Percentiles rank a stretch among this genome's conserved stretches.
Conservation (phyloP, 345 rosid species). For the Populus nigra region DNA sequence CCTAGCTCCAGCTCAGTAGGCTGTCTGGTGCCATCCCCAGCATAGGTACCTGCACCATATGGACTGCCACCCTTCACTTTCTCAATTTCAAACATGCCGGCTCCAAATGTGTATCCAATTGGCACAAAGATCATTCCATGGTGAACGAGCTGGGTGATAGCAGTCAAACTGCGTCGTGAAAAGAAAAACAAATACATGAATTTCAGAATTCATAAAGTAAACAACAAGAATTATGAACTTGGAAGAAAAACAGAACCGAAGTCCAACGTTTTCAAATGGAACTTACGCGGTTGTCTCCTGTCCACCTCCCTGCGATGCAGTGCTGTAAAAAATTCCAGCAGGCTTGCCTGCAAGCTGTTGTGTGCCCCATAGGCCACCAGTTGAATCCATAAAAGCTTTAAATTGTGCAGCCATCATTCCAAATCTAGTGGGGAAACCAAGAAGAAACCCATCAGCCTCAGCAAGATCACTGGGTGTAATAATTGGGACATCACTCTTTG, state of each 20-base stretch:
- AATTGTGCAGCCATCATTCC: slow-evolving; percentile 99
- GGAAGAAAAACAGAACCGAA: background rate
- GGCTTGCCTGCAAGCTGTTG: slow-evolving; percentile 95
- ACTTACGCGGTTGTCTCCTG: slow-evolving; percentile 97
- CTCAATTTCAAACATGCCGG: slow-evolving; percentile 99
- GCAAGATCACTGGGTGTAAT: slow-evolving; percentile 68
- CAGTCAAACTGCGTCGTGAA: slow-evolving; percentile 62
- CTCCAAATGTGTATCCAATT: slow-evolving; percentile 94
- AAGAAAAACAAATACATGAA: background rate
- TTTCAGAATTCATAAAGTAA: background rate
- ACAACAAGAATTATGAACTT: background rate
- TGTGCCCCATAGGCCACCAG: slow-evolving; percentile 93
- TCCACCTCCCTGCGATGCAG: slow-evolving; percentile 98
- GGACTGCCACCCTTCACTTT: slow-evolving; percentile 92
- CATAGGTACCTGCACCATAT: slow-evolving; percentile 88
- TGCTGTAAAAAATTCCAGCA: slow-evolving; percentile 94
- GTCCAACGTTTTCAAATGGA: background rate
- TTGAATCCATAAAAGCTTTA: slow-evolving; percentile 90
- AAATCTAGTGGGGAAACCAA: slow-evolving; percentile 95
- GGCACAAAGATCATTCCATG: slow-evolving; percentile 95
- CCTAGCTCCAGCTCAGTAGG: slow-evolving; percentile 76
- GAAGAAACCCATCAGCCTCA: slow-evolving; percentile 86
- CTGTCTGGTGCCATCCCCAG: slow-evolving; percentile 88
- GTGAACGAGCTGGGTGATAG: slow-evolving; percentile 93
- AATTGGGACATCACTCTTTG: slow-evolving; percentile 76